Base-by-base conservation (phyloP, 1,284 basidiomycete species). In the Marasmius oreades region DNA sequence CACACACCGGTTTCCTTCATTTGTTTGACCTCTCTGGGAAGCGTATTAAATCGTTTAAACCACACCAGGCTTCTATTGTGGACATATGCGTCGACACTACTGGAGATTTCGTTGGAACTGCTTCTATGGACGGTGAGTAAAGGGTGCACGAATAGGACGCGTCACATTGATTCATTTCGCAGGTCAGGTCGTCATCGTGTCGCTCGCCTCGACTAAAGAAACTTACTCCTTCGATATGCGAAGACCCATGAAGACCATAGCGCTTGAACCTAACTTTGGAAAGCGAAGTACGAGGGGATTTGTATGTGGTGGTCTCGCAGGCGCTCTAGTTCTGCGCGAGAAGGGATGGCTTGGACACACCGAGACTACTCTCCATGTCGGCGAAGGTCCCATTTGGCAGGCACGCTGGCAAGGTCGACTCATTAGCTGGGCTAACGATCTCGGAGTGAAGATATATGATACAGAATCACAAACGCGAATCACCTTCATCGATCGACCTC, bases 301-400 rank as follows among this genome's bases (percentile, higher is more conserved):
- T 63, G 90, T 98, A 3, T 95, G 91, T 57, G 97, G 96, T 43
- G 97, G 97, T 4, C 84, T 98, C 82, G 89, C 92, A 0, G 96
- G 97, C 3, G 86, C 82, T 37, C 77, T 99, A 24, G 78, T 93
- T 12, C 69, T 96, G 61, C 85, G 92, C 62, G 96, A 99, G 74
- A 98, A 98, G 70, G 92, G 95, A 8, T 98, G 96, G 95, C 76
- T 98, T 2, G 95, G 96, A 0, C 92, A 98, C 67, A 95, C 92
- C 64, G 95, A 98, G 70, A 91, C 89, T 0, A 72, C 90, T 5
- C 72, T 99, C 22, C 92, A 97, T 66, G 80, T 82, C 22, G 92
- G 90, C 3, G 97, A 99, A 71, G 97, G 96, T 1, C 93, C 97
- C 0, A 92, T 99, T 57, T 98, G 94, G 94, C 86, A 88, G 36